Conservation (phyloP, 331 rosid species). For the Malus hybrid region DNA sequence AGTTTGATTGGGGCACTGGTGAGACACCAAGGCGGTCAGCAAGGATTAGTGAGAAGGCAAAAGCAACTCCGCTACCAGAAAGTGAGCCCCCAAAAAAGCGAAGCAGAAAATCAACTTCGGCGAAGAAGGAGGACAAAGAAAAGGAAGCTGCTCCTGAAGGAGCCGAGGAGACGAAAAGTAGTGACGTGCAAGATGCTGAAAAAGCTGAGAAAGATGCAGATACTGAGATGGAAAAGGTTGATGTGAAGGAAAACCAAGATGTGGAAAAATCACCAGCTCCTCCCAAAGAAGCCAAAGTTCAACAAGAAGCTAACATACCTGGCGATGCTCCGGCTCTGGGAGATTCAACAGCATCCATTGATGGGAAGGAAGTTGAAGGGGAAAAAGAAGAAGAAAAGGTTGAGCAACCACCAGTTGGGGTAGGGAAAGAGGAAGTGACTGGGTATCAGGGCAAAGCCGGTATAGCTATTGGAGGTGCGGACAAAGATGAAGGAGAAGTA, state of each 20-base stretch:
- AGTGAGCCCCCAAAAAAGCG: constrained; percentile 67
- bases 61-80: constrained; percentile 43
- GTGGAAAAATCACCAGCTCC: constrained; percentile 28
- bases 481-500: constrained; percentile 38
- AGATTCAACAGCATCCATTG: constrained; percentile 18
- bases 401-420: constrained; percentile 42
- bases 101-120: constrained; percentile 44
- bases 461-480: constrained; percentile 20
- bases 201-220: constrained; percentile 42
- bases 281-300: constrained; percentile 24
- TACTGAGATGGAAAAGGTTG: constrained; percentile 34
- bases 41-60: constrained; percentile 81
- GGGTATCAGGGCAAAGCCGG: constrained; percentile 30
- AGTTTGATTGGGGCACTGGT: constrained; percentile 97
- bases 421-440: constrained; percentile 32
- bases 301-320: constrained; percentile 20
- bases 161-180: constrained; percentile 40
- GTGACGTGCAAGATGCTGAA: constrained; percentile 36
- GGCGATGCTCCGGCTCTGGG: constrained; percentile 37
- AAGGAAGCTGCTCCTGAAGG: constrained; percentile 34
- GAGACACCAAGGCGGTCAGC: constrained; percentile 96
- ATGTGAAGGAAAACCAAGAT: constrained; percentile 41
- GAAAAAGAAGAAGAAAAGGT: constrained; percentile 17
- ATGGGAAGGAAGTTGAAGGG: constrained; percentile 15
- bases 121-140: constrained; percentile 41